These are phyloP conservation scores for Cryptosporidium viatorum DNA, from an alignment of 169 alveolate genomes.

Conservation along the genomic window DNA sequence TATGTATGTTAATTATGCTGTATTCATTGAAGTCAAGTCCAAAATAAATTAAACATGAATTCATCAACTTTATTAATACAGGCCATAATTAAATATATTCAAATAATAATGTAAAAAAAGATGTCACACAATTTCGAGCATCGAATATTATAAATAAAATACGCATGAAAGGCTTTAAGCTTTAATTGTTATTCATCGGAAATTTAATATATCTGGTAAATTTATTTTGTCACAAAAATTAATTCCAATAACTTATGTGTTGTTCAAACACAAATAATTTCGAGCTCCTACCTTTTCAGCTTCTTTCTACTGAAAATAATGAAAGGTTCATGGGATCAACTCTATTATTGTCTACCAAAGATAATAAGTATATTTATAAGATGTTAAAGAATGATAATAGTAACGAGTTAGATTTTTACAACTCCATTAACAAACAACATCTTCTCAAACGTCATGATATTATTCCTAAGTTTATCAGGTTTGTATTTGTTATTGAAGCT, in stretches of 20 bases:
- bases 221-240: neutral
- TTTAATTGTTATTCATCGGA: neutral
- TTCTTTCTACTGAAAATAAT: neutral
- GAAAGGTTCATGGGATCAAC: slow-evolving; percentile 65
- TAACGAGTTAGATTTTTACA: slow-evolving; percentile 34
- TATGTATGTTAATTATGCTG: too few species aligned
- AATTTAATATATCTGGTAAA: neutral
- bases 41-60: too few species aligned
- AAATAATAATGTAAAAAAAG: neutral
- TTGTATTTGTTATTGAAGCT: neutral
- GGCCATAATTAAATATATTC: neutral
- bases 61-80: too few species aligned
- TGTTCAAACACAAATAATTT: neutral
- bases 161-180: neutral
- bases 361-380: slow-evolving; percentile 23
- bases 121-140: slow-evolving; percentile 1
- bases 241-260: neutral
- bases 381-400: slow-evolving; percentile 10
- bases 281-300: neutral
- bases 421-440: neutral
- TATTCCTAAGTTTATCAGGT: slow-evolving; percentile 30
- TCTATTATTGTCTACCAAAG: slow-evolving; percentile 10
- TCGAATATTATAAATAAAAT: neutral
- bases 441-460: slow-evolving; percentile 15
- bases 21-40: neutral